Percentiles rank a stretch among this genome's conserved stretches.
phyloP scores from a whole-genome alignment of 495 filamentous ascomycete species.

The Rostrohypoxylon terebratum region DNA sequence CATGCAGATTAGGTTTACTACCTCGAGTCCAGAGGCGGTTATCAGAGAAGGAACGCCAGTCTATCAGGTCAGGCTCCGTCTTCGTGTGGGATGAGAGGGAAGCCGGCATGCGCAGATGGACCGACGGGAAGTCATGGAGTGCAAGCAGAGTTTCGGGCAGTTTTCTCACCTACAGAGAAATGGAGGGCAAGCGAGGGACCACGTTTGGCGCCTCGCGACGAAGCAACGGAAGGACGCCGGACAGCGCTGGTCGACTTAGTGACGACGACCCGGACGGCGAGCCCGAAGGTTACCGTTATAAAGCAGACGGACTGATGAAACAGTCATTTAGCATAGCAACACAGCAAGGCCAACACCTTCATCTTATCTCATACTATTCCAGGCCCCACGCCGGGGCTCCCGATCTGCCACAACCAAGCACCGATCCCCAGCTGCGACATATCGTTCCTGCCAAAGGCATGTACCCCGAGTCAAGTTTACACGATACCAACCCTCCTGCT shows the following conservation, averaged over 20 bases:
- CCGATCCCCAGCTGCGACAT: conserved; percentile 81
- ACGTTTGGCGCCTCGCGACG: conserved; percentile 67
- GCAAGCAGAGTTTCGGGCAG: conserved; percentile 97
- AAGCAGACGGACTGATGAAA: conserved; percentile 97
- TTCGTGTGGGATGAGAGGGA: conserved; percentile 99
- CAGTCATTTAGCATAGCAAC: conserved; percentile 99
- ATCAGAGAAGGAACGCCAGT: conserved; percentile 96
- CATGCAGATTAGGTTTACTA: conserved; percentile 88
- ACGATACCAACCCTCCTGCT: conserved; percentile 73
- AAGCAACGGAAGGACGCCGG: conserved; percentile 79
- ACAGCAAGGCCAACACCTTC: conserved; percentile 86
- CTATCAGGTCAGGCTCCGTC: conserved; percentile 93
- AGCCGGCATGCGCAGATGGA: conserved; percentile 98
- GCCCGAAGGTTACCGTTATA: conserved; percentile 96
- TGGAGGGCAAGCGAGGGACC: conserved; percentile 89
- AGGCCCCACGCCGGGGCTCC: conserved; percentile 74
- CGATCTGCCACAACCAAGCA: conserved; percentile 80
- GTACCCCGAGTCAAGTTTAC: conserved; percentile 97
- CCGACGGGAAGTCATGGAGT: conserved; percentile 99
- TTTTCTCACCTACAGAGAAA: conserved; percentile 96
- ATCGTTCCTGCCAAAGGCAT: conserved; percentile 90
- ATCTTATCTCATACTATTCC: conserved; percentile 97
- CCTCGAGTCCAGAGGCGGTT: conserved; percentile 92
- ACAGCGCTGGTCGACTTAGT: conserved; percentile 76
- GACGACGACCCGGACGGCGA: conserved; percentile 88